Evolutionary conservation across 768 basidiomycete genomes (phyloP), one percentile per base, ranked within the genome.

Genomic region (Serendipita sp.): DNA sequence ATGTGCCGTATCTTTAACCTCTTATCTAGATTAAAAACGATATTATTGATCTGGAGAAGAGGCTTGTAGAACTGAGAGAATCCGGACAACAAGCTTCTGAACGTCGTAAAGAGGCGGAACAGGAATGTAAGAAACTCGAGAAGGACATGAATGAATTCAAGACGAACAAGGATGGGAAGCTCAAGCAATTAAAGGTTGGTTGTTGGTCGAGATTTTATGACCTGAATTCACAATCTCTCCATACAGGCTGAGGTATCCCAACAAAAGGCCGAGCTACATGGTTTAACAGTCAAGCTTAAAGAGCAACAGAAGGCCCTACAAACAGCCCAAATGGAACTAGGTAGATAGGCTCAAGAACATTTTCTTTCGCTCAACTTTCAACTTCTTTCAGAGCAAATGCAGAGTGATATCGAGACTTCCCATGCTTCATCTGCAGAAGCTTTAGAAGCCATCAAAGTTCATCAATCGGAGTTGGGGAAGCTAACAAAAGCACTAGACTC

Each of bases 91-190:
- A 76, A 0, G 85, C 91, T 3, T 83, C 85, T 71, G 78, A 85
- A 64, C 90, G 90, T 71, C 89, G 95, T 73, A 82, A 81, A 70
- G 79, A 75, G 4, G 90, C 91, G 0, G 77, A 85, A 58, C 84
- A 79, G 0, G 93, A 97, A 66, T 82, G 83, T 72, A 85, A 85
- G 76, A 89, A 86, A 70, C 83, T 98, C 28, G 91, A 98, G 75
- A 86, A 86, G 70, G 96, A 99, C 72, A 98, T 99, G 92, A 83
- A 83, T 64, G 96, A 98, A 77, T 97, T 99, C 79, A 94, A 96
- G 78, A 88, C 94, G 75, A 94, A 99, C 77, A 96, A 96, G 73
- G 96, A 97, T 62, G 91, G 92, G 54, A 98, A 98, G 76, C 88
- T 91, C 64, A 88, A 86, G 16, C 89, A 98, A 72, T 82, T 98